Base-by-base conservation (phyloP, 2,329 filamentous ascomycete genomes). In the Fusarium haematococcum region DNA sequence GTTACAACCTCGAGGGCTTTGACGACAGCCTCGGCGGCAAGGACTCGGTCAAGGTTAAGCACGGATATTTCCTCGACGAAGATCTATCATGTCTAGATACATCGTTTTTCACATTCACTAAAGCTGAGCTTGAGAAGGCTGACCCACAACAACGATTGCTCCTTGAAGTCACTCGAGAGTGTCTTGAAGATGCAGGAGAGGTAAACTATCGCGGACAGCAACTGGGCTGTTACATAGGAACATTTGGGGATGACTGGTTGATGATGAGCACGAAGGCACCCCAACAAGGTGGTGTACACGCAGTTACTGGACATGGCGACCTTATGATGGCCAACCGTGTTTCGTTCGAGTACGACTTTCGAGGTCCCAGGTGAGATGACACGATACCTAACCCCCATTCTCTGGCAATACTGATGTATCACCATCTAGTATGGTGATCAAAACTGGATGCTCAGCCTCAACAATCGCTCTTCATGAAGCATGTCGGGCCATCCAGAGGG, bases 311-410 rank as follows among this genome's bases (percentile, higher is more conserved):
- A 2, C 18, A 52, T 11, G 8, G 14, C 2, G 68, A 70, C 41
- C 11, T 70, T 9, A 64, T 64, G 43, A 45, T 70, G 52, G 66
- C 68, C 11, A 70, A 70, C 16, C 68, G 68, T 3, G 41, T n/a
- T 6, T 65, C 60, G 0, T 65, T 45, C 18, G 68, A 70, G 20
- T 65, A 11, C 3, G 68, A 70, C 37, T 65, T 70, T 9, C 32
- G 23, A 25, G 68, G 68, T 3, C 68, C 68, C 0, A 68, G 66
- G 63, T 68, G 23, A 25, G 30, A 10, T 13, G 4, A 3, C 16
- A 14, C 20, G 16, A 61, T 32, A 20, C 27, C 9, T 25, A 13
- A 23, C n/a, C 18, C 4, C 2, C 4, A 35, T 13, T 39, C 5
- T 56, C 20, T 33, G 6, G 16, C 5, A 48, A 61, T 37, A 20